Conservation (phyloP, 352 stramenopile species). For the Sclerospora graminicola region DNA sequence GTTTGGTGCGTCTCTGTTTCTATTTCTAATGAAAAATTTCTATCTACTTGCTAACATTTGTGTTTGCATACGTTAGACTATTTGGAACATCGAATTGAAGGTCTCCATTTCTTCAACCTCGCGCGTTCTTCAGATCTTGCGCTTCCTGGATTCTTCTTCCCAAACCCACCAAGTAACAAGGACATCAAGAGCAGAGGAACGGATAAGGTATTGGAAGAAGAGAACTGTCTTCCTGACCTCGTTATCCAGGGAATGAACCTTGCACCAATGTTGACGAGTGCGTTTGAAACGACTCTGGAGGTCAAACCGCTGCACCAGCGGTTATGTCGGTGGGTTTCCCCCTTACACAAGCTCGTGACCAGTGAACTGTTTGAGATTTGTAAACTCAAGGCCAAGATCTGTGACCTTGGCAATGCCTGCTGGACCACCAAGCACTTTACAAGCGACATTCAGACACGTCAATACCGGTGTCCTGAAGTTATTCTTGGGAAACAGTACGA, state of each 20-base stretch:
- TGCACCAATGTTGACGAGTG: conserved; percentile 9
- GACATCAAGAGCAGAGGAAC: conserved; percentile 6
- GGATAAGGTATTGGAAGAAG: background rate
- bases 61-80: conserved; percentile 18
- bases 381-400: conserved; percentile 80
- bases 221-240: conserved; percentile 6
- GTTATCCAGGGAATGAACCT: conserved; percentile 45
- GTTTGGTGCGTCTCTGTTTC: conserved; percentile 26
- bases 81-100: conserved; percentile 33
- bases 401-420: conserved; percentile 99
- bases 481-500: conserved; percentile 96
- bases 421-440: conserved; percentile 99
- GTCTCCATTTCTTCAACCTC: conserved; percentile 37
- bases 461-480: conserved; percentile 98
- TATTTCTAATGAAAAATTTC: background rate
- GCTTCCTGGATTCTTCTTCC: conserved; percentile 56
- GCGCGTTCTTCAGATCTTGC: conserved; percentile 21
- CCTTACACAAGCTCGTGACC: conserved; percentile 23
- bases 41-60: conserved; percentile 1
- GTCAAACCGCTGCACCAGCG: conserved; percentile 22
- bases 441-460: conserved; percentile 99
- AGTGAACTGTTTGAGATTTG: conserved; percentile 50
- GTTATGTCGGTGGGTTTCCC: conserved; percentile 30
- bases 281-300: conserved; percentile 3
- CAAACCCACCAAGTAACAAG: conserved; percentile 17